Base-by-base conservation (phyloP, 257 asterid genomes). In the Henckelia pumila region DNA sequence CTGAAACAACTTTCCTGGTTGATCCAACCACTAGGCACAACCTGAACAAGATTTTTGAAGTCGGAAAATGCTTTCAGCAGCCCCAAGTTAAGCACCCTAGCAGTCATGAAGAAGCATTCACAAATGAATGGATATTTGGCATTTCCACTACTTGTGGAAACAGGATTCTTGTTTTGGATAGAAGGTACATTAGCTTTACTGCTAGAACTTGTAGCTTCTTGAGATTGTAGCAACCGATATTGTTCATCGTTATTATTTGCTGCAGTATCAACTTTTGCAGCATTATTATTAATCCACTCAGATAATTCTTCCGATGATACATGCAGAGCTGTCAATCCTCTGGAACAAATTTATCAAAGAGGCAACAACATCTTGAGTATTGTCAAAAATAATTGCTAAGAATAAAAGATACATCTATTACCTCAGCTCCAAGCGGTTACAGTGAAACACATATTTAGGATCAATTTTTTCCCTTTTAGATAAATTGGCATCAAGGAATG, bases 51-150 rank as follows among this genome's bases (percentile, higher is more conserved):
- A 83, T 88, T 94, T 77, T 90, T 90, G 77, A 85, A 90, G 81
- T 94, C 99, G 22, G 96, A 88, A 80, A 88, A 88, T 75, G 96
- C 97, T 80, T 94, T 90, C 64, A 94, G 82, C 78, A 94, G 77
- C 24, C 99, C 99, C 79, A 94, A 80, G 84, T 85, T 90, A 66
- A 93, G 92, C 69, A 88, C 96, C 79, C 97, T 83, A 56, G 99
- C 91, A 33, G 97, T 93, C 99, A 93, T 93, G 84, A 90, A 93
- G 86, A 93, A 93, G 84, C 97, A 93, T 82, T 93, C 99, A 77
- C 96, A 90, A 79, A 90, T 88, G 79, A 90, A 93, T 59, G 97
- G 71, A 77, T 79, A 90, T 81, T 86, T 93, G 76, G 76, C 78
- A 47, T 86, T 88, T 65, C 81, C 88, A 58, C 63, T 75, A 69